A percentile compares a stretch with the other conserved stretches of the same genome.
Evolutionary conservation across 495 filamentous ascomycete genomes (phyloP).

Genomic region (Neurospora sp.): DNA sequence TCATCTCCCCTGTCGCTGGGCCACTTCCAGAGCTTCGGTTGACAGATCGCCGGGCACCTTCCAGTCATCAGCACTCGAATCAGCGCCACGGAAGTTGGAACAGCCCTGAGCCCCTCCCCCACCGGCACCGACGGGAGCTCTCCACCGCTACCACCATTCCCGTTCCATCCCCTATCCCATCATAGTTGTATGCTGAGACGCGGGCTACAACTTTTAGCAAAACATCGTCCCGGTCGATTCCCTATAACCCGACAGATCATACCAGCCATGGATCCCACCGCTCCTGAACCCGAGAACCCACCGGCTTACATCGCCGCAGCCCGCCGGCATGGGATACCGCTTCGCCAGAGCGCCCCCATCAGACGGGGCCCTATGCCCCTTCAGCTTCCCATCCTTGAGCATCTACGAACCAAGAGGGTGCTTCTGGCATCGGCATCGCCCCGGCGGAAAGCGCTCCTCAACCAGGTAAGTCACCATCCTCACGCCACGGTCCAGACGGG

Average conservation of each 20-base stretch:
- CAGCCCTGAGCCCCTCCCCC: background rate
- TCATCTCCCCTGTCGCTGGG: background rate
- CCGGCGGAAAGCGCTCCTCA: slow-evolving; percentile 67
- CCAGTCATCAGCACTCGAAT: background rate
- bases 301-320: slow-evolving; percentile 36
- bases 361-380: slow-evolving; percentile 46
- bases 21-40: background rate
- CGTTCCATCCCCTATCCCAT: background rate
- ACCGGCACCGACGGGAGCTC: background rate
- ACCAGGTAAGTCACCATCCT: slow-evolving; percentile 32
- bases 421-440: slow-evolving; percentile 87
- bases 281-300: slow-evolving; percentile 26
- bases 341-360: slow-evolving; percentile 22
- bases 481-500: background rate
- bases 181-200: background rate
- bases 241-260: background rate
- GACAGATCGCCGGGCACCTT: background rate
- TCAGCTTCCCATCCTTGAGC: slow-evolving; percentile 62
- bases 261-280: slow-evolving; percentile 21
- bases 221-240: background rate
- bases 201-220: background rate
- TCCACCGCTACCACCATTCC: background rate
- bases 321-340: slow-evolving; percentile 25
- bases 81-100: background rate
- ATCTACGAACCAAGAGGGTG: slow-evolving; percentile 60